Base-by-base conservation (phyloP, 768 basidiomycete species). In the Mycena epipterygia region DNA sequence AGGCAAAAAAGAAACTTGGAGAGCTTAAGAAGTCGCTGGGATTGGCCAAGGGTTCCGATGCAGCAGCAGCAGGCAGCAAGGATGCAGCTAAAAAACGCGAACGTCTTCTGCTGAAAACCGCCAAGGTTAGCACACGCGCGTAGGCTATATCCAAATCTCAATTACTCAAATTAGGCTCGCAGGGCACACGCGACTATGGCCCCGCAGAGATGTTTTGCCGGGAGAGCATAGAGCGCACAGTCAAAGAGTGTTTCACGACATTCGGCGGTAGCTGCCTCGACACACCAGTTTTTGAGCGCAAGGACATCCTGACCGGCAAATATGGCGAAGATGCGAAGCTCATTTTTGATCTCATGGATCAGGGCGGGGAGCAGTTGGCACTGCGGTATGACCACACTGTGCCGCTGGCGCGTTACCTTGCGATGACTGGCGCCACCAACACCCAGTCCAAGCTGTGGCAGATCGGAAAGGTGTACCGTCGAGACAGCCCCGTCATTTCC, bases 241-340 rank as follows among this genome's bases (percentile, higher is more conserved):
- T 99, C 76, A 94, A 94, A 78, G 90, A 93, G 2, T 90, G 91
- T 66, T 99, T 99, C 81, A 90, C 94, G 52, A 88, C 90, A 8
- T 97, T 93, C 77, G 98, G 98, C 16, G 98, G 92, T 9, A 88
- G 90, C 61, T 95, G 94, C 70, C 94, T 99, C 63, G 98, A 99
- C 81, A 99, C 98, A 3, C 98, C 98, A 61, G 97, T 99, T 8
- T 99, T 99, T 75, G 98, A 99, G 82, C 91, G 97, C 70, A 97
- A 97, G 80, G 98, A 99, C 78, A 91, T 99, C 66, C 83, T 99
- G 48, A 90, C 96, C 1, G 97, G 95, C 68, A 99, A 99, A 82
- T 98, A 99, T 74, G 98, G 98, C 60, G 98, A 99, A 81, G 98
- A 99, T 78, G 88, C 91, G 42, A 99, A 99, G 80, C 90, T 99